Base-by-base conservation (phyloP, 768 basidiomycete genomes). In the Lenzites betulinus region DNA sequence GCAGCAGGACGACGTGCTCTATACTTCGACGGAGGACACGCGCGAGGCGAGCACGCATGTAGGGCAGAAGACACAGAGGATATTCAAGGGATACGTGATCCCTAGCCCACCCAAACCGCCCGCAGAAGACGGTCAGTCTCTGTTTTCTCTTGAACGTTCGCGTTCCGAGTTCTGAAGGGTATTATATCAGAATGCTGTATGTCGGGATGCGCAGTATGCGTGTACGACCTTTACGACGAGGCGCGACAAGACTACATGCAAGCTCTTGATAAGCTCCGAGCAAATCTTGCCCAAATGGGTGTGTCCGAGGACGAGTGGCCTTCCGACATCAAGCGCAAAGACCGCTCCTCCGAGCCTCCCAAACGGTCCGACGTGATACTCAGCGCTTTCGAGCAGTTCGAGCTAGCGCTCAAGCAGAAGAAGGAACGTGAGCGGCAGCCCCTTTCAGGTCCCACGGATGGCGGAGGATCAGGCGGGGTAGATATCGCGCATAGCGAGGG, bases 181-280 rank as follows among this genome's bases (percentile, higher is more conserved):
- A 26, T 15, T 50, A 16, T 39, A 5, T 11, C 64, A 94, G 93
- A 94, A 73, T 95, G 93, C 73, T 96, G 93, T 77, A 95, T 95
- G 93, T 93, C 92, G 2, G 92, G 92, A 30, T 96, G 94, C 69
- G 90, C 93, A 0, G 74, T 95, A n/a, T 95, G 94, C 71, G 89
- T 95, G 8, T 92, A 95, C 74, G 92, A 93, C 66, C 72, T 94
- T 25, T 93, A 94, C 74, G 86, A 90, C 61, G 92, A 93, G 49
- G 82, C 87, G 0, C 71, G 92, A 2, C 76, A 77, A 23, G 77
- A 76, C 13, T 93, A 93, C 75, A 79, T 81, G 25, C 78, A 81
- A 13, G 79, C 85, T 4, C 64, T 93, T 0, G 67, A 67, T 2
- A 60, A 75, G 0, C 72, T 94, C 11, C 80, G 82, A n/a, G 48